Conservation (phyloP, 768 basidiomycete species). For the Stropharia rugosoannulata region DNA sequence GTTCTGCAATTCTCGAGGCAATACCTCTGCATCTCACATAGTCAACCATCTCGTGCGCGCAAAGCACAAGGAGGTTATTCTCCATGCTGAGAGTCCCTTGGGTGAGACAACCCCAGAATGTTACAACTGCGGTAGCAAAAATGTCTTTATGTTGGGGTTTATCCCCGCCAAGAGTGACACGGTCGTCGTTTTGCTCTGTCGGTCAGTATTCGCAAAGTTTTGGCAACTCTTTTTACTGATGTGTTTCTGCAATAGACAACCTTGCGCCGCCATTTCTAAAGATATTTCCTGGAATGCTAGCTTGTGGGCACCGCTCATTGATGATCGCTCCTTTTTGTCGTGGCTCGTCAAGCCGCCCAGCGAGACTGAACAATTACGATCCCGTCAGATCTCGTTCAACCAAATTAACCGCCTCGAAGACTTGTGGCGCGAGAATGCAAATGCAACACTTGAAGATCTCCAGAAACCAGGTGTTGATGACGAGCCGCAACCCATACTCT, state of each 20-base stretch:
- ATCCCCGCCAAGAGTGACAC: constrained; percentile 99
- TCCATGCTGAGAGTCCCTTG: constrained; percentile 92
- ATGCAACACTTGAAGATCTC: constrained; percentile 92
- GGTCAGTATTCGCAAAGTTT: constrained; percentile 51
- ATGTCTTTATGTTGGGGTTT: constrained; percentile 99
- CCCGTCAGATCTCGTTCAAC: constrained; percentile 94
- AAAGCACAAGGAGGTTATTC: constrained; percentile 97
- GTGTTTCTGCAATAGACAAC: constrained; percentile 62
- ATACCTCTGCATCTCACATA: constrained; percentile 97
- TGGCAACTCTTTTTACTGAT: neutral
- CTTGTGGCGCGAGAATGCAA: constrained; percentile 95
- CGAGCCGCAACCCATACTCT: constrained; percentile 89
- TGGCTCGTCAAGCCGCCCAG: constrained; percentile 98
- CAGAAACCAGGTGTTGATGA: constrained; percentile 98
- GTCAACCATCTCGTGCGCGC: constrained; percentile 99
- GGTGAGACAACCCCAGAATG: constrained; percentile 99
- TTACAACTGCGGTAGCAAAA: constrained; percentile 99
- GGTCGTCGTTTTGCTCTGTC: constrained; percentile 94
- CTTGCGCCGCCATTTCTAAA: constrained; percentile 94
- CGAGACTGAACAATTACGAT: constrained; percentile 93
- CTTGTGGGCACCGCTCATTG: constrained; percentile 97
- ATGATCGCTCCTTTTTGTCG: constrained; percentile 97
- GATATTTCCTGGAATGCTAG: constrained; percentile 99
- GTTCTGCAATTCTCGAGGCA: constrained; percentile 99
- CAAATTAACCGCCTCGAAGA: constrained; percentile 98